Evolutionary conservation across 2,329 filamentous ascomycete genomes (phyloP).

Genomic region (Westerdykella ornata): DNA sequence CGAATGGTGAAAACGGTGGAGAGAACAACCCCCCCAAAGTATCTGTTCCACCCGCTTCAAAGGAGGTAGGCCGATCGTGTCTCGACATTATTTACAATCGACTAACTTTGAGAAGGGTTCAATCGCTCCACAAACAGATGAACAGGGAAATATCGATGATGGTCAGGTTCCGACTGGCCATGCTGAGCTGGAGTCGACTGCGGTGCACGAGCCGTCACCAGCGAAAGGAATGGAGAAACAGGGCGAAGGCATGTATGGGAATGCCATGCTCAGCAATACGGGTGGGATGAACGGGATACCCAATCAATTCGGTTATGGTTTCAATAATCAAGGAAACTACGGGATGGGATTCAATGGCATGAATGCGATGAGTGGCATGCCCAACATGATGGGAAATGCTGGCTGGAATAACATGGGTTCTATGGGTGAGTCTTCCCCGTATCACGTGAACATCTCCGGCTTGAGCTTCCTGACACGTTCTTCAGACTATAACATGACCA

Average conservation of each 20-base stretch:
- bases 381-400: constrained; percentile 45
- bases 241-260: constrained; percentile 14
- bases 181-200: constrained; percentile 13
- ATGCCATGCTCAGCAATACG: constrained; percentile 18
- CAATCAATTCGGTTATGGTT: constrained; percentile 37
- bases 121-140: constrained; percentile 4
- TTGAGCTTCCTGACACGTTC: constrained; percentile 53
- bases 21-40: neutral
- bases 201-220: constrained; percentile 10
- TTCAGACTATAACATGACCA: constrained; percentile 67
- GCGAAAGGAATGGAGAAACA: constrained; percentile 14
- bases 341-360: constrained; percentile 57
- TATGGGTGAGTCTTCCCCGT: constrained; percentile 63
- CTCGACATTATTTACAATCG: neutral
- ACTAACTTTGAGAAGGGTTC: constrained; percentile 16
- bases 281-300: constrained; percentile 16
- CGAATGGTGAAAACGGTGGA: neutral
- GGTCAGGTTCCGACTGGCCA: constrained; percentile 14
- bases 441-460: constrained; percentile 3
- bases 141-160: constrained; percentile 14
- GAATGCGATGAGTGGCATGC: constrained; percentile 25
- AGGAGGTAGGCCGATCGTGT: too few relatives aligned
- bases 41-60: neutral
- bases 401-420: constrained; percentile 65
- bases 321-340: constrained; percentile 45